Percentiles rank a stretch among this genome's conserved stretches.
These are phyloP conservation scores for Alternaria alternata DNA, from an alignment of 2,329 filamentous ascomycete genomes.

Conservation along the genomic window DNA sequence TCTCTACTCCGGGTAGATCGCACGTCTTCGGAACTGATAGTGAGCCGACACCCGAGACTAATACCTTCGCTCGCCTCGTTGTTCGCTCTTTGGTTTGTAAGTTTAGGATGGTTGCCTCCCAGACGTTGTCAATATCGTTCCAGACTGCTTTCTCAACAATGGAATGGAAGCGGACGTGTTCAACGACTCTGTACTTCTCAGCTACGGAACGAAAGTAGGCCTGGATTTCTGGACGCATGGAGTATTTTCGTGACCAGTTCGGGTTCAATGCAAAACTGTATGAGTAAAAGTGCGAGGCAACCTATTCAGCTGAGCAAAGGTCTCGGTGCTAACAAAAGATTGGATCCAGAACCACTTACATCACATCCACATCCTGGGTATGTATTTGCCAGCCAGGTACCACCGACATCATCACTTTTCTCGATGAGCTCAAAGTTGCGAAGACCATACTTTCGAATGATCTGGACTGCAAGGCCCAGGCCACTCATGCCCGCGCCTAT, in stretches of 20 bases:
- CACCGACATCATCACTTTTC: constrained; percentile 51
- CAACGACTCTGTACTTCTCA: constrained; percentile 45
- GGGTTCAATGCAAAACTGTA: constrained; percentile 68
- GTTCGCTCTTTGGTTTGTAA: constrained; percentile 30
- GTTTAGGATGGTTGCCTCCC: constrained; percentile 44
- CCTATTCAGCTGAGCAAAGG: constrained; percentile 19
- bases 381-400: constrained; percentile 45
- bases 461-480: constrained; percentile 57
- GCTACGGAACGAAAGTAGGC: constrained; percentile 58
- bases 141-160: constrained; percentile 55
- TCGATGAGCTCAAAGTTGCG: constrained; percentile 56
- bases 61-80: constrained; percentile 34
- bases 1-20: constrained; percentile 55
- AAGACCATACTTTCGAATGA: constrained; percentile 52
- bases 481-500: constrained; percentile 61
- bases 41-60: constrained; percentile 39
- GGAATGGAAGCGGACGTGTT: constrained; percentile 56
- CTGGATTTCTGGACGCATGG: constrained; percentile 63
- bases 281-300: constrained; percentile 65
- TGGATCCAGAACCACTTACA: constrained; percentile 7
- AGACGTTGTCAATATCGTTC: constrained; percentile 54
- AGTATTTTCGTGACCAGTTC: constrained; percentile 67
- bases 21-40: constrained; percentile 45
- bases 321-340: background rate
- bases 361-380: constrained; percentile 49